A percentile compares a stretch with the other conserved stretches of the same genome.
Conservation (phyloP, 768 basidiomycete genomes). For the Rhodotorula paludigena region DNA sequence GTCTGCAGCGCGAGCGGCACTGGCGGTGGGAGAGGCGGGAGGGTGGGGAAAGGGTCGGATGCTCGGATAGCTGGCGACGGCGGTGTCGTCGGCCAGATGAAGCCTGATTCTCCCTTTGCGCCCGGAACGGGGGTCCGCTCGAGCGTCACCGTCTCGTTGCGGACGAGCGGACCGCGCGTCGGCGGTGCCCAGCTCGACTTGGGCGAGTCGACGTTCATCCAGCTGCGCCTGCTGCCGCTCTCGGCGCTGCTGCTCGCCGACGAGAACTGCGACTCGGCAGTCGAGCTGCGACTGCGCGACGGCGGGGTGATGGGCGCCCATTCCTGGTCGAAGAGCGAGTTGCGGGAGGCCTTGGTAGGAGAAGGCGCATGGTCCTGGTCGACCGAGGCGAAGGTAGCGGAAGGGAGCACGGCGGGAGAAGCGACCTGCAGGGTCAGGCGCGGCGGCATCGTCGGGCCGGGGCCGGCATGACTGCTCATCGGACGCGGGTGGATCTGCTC, state of each 20-base stretch:
- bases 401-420: not conserved
- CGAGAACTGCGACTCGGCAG: not conserved
- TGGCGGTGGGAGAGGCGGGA: not conserved
- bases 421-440: constrained; percentile 18
- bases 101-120: not conserved
- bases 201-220: constrained; percentile 5
- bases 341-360: not conserved
- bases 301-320: constrained; percentile 7
- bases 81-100: not conserved
- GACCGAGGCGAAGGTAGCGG: not conserved
- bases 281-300: constrained; percentile 15
- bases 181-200: not conserved
- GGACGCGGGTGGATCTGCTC: not conserved
- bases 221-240: constrained; percentile 7
- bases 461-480: constrained; percentile 1
- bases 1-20: not conserved
- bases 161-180: not conserved
- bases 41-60: not conserved
- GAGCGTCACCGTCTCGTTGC: not conserved
- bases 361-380: not conserved
- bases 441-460: not conserved
- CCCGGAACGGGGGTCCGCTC: not conserved
- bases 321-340: constrained; percentile 24
- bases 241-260: not conserved
- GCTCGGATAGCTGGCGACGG: not conserved